A percentile compares a stretch with the other conserved stretches of the same genome.
phyloP scores from a whole-genome alignment of 352 stramenopile species.

The Globisporangium irregulare region DNA sequence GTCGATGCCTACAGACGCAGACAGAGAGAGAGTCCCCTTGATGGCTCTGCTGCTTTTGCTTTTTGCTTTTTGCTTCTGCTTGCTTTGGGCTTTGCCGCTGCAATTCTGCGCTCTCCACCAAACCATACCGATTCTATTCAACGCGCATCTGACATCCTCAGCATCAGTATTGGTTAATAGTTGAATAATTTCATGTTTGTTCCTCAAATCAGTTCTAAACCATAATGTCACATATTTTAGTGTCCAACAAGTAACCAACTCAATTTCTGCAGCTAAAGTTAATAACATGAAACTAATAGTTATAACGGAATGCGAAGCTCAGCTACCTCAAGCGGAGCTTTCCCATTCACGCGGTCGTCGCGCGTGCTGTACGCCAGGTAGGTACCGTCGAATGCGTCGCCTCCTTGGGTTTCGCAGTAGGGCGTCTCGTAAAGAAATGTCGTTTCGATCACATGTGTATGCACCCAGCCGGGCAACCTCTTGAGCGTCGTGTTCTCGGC shows the following conservation, averaged over 20 bases:
- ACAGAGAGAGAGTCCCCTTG: conserved; percentile 5
- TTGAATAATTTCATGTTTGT: no score
- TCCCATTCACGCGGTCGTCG: background rate
- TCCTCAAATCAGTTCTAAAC: no score
- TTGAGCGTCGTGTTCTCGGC: conserved; percentile 1
- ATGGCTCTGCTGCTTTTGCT: background rate
- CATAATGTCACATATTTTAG: no score
- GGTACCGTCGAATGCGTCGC: background rate
- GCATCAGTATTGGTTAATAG: no score
- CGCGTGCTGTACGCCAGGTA: background rate
- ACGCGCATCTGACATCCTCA: no score
- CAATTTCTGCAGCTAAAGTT: no score
- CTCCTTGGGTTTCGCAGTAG: background rate
- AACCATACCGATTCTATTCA: background rate
- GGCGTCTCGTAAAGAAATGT: background rate
- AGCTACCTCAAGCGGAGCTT: background rate
- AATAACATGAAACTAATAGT: no score
- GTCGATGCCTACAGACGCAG: background rate
- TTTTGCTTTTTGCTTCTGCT: background rate
- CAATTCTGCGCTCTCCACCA: background rate
- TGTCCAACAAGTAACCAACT: no score
- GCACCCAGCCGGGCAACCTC: background rate
- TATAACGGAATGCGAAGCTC: background rate
- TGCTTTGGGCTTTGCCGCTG: background rate
- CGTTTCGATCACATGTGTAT: background rate